Base-by-base conservation (phyloP, 345 rosid genomes). In the Moringa oleifera region DNA sequence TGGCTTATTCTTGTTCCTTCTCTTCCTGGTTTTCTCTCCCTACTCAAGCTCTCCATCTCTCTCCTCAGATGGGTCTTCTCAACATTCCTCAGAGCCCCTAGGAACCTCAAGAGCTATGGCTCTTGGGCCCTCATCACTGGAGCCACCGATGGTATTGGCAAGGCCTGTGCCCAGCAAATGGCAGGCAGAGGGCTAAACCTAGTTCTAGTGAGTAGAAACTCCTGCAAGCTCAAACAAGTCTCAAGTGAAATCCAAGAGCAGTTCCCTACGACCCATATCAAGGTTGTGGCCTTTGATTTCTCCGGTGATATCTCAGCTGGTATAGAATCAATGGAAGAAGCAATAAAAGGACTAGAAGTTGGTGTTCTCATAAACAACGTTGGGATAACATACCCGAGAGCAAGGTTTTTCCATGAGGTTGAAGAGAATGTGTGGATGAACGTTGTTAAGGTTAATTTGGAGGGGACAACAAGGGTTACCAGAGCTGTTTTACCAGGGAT, bases 51-150 rank as follows among this genome's bases (percentile, higher is more conserved):
- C 74, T 20, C 62, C 25, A 23, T 66, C 70, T 68, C 71, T 72
- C 71, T 88, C 63, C 66, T 85, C 65, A 70, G 63, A 18, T 90
- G 86, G 81, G 25, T 83, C 33, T 66, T 67, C 70, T 57, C 64
- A 25, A 70, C 79, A 33, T 78, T 78, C 61, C 51, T 88, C 64
- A 63, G 87, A 55, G 64, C 73, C 33, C 69, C 78, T 18, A 83
- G 66, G 31, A 72, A 81, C 61, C 83, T 88, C 59, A 70, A 62
- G 45, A 47, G 23, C n/a, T 94, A 88, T 61, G 96, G 99, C 24
- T 73, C 92, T 6, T 90, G 99, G 99, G 97, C 90, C 55, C 68
- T 90, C 46, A 61, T 94, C 75, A 94, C 97, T 0, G 99, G 96
- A 53, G 80, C 95, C 66, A 85, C 99, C 0, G 85, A 86, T 15